phyloP scores from a whole-genome alignment of 345 rosid genomes.

The Lenwebbia sp. region DNA sequence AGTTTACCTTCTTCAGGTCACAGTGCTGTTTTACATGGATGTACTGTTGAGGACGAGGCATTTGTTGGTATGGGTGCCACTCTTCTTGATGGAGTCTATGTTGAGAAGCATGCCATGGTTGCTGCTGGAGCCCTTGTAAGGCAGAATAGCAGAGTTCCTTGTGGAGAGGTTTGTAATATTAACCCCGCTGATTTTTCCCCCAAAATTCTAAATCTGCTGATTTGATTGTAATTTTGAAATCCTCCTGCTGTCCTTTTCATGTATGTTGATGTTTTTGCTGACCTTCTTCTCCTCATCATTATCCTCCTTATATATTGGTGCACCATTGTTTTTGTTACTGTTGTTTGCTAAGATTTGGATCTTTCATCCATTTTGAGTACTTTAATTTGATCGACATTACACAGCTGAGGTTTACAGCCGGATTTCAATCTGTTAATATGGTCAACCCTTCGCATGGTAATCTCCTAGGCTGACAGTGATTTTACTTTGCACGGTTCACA shows the following conservation, averaged over 20 bases:
- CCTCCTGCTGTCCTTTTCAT: neutral
- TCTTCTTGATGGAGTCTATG: slow-evolving; percentile 81
- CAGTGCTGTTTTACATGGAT: slow-evolving; percentile 93
- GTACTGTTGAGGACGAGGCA: slow-evolving; percentile 86
- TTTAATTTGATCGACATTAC: neutral
- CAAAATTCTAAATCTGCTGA: neutral
- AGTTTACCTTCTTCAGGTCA: slow-evolving; percentile 49
- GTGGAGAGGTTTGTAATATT: slow-evolving; percentile 60
- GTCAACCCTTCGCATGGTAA: neutral
- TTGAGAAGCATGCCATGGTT: slow-evolving; percentile 83
- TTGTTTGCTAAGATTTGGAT: neutral
- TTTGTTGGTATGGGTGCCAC: slow-evolving; percentile 94
- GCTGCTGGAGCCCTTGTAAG: slow-evolving; percentile 98
- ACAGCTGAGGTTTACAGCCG: neutral
- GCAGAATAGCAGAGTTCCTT: slow-evolving; percentile 75
- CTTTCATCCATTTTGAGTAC: neutral
- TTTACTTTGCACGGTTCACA: neutral
- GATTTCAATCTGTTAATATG: neutral
- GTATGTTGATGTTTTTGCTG: neutral
- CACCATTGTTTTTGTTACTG: neutral
- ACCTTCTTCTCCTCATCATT: neutral
- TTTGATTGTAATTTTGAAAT: neutral
- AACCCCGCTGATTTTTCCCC: neutral
- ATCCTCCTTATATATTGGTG: neutral
- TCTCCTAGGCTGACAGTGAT: neutral